Percentiles rank a stretch among this genome's conserved stretches.
Conservation (phyloP, 495 filamentous ascomycete genomes). For the Lasiosphaeria miniovina region DNA sequence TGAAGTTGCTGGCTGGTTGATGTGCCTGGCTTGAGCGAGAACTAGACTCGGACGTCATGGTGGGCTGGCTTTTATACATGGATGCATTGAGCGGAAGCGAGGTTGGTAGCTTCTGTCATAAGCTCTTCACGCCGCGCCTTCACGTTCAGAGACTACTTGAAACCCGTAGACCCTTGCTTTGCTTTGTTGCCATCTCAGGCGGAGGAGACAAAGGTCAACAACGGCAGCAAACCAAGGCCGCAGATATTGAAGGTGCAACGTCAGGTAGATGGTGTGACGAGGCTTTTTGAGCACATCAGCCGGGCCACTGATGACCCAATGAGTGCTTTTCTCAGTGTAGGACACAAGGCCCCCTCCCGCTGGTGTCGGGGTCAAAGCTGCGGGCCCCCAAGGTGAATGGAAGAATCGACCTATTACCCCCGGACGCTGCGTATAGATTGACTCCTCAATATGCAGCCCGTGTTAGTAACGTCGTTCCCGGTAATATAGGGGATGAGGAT, state of each 20-base stretch:
- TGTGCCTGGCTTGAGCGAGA: not conserved
- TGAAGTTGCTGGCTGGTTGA: not conserved
- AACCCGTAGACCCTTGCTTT: not conserved
- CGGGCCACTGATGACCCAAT: not conserved
- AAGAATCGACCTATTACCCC: conserved; percentile 11
- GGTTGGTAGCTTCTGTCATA: not conserved
- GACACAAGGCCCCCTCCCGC: not conserved
- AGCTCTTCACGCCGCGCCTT: not conserved
- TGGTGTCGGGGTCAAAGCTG: not conserved
- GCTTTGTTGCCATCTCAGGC: not conserved
- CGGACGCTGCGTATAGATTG: not conserved
- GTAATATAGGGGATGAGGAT: conserved; percentile 2
- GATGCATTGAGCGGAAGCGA: not conserved
- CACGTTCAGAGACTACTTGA: not conserved
- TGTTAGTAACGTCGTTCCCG: conserved; percentile 11
- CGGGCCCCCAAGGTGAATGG: conserved; percentile 11
- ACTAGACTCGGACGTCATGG: not conserved
- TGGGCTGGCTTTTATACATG: not conserved
- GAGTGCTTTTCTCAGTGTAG: not conserved
- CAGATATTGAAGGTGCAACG: conserved; percentile 12
- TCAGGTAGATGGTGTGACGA: conserved; percentile 12
- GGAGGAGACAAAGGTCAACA: not conserved
- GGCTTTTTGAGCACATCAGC: not conserved
- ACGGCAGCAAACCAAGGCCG: conserved; percentile 3
- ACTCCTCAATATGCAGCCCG: conserved; percentile 11